Evolutionary conservation across 192 early-diverging fungal species (phyloP).

Genomic region (Gonapodya prolifera): DNA sequence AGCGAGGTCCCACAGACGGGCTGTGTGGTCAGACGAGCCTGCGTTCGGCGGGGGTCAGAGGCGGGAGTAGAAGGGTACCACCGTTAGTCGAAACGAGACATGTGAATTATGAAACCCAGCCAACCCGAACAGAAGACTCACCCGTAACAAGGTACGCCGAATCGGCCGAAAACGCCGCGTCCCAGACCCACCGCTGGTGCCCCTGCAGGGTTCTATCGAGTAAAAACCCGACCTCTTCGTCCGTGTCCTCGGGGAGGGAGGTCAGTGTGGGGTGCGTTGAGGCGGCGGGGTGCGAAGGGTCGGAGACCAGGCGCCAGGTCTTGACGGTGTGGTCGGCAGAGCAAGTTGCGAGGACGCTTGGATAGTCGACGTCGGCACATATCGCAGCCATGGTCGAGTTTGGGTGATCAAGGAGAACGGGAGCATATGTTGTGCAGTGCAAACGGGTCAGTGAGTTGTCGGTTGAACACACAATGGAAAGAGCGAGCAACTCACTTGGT

Average conservation of each 20-base stretch:
- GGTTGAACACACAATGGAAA: not conserved
- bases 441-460: not conserved
- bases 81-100: conserved; percentile 2
- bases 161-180: conserved; percentile 80
- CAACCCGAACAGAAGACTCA: conserved; percentile 8
- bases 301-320: conserved; percentile 57
- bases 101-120: not conserved
- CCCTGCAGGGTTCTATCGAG: conserved; percentile 64
- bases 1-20: conserved; percentile 67
- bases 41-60: not conserved
- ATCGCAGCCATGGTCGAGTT: not conserved
- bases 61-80: conserved; percentile 8
- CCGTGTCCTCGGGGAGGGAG: not conserved
- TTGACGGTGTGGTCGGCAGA: conserved; percentile 80
- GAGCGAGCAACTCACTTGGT: conserved; percentile 38
- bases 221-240: conserved; percentile 34
- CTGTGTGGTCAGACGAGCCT: conserved; percentile 75
- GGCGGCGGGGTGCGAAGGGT: conserved; percentile 8
- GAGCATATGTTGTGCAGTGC: not conserved
- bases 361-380: no score
- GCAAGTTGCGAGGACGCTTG: conserved; percentile 57
- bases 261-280: no score
- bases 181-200: conserved; percentile 87
- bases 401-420: not conserved
- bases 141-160: conserved; percentile 81